Evolutionary conservation across 2,329 filamentous ascomycete species (phyloP), one percentile per base, ranked within the genome.

Genomic region (Calonectria honghensis): DNA sequence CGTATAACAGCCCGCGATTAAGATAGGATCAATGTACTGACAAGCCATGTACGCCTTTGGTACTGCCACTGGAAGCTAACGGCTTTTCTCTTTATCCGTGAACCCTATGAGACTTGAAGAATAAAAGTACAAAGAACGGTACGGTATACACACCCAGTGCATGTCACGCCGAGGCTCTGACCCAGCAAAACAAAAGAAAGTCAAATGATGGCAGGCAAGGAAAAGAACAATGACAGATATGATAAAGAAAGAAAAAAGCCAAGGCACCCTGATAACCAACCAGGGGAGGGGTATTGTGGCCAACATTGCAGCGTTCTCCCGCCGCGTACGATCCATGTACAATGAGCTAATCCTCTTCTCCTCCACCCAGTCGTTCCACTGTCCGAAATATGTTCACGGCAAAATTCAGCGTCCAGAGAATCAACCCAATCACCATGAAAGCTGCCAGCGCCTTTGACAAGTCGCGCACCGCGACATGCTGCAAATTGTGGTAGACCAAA

Each of bases 401-500:
- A 85, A 98, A 98, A 29, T 95, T 98, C 84, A 94, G 90, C 75
- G 96, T 90, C 96, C 96, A 98, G n/a, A 95, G 93, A 74, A 97
- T 89, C 73, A 98, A 88, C 13, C 95, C 95, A 73, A 98, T 89
- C 67, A 98, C 87, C 79, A 98, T 89, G 68, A 98, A 94, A 10
- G 91, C 93, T 52, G 95, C 94, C 76, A 98, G 86, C 4, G 94
- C 93, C 82, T 93, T 92, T 78, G 89, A 89, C 67, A 90, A 81
- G 48, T 94, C 91, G 54, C 92, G 87, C 54, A 88, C 84, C 61
- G 84, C 74, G 20, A 75, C 77, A 57, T 83, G 79, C 31, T 81
- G 80, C 13, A 84, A 77, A 67, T 86, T 85, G 81, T 89, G 85
- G 82, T 91, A 89, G 83, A 95, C 93, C 69, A 98, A 87, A 11